phyloP scores from a whole-genome alignment of 768 basidiomycete species.

The Leucocoprinus birnbaumii region DNA sequence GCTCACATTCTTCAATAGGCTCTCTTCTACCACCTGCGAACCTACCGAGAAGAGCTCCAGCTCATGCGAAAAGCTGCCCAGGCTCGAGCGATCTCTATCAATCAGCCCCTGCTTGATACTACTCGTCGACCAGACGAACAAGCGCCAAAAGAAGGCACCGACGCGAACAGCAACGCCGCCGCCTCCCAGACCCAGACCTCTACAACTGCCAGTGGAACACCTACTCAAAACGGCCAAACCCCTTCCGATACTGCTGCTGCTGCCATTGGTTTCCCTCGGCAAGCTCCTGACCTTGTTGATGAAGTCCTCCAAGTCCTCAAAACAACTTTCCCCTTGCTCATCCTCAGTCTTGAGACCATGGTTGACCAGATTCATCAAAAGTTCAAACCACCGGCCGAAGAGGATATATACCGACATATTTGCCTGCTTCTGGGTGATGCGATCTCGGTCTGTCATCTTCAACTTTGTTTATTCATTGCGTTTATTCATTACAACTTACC shows the following conservation, averaged over 20 bases:
- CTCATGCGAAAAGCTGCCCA: constrained; percentile 37
- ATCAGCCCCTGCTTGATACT: constrained; percentile 21
- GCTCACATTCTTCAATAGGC: constrained; percentile 50
- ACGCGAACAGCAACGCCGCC: constrained; percentile 12
- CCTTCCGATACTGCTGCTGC: constrained; percentile 1
- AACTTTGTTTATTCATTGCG: too few species aligned
- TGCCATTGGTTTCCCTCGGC: constrained; percentile 36
- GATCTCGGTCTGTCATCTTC: constrained; percentile 57
- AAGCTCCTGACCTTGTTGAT: constrained; percentile 88
- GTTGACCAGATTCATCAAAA: constrained; percentile 90
- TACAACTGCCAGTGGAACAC: neutral
- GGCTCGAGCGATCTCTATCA: constrained; percentile 30
- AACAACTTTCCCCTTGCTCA: constrained; percentile 92
- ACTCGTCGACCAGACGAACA: constrained; percentile 25
- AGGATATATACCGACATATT: constrained; percentile 91
- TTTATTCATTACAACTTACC: neutral
- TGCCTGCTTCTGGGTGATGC: constrained; percentile 88
- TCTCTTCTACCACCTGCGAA: constrained; percentile 92
- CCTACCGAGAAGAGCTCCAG: constrained; percentile 47
- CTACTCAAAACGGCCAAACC: constrained; percentile 4
- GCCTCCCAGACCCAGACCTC: constrained; percentile 2
- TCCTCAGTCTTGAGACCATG: constrained; percentile 94
- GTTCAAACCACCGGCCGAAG: constrained; percentile 87
- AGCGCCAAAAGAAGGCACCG: constrained; percentile 23
- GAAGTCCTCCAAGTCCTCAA: constrained; percentile 93